A percentile compares a stretch with the other conserved stretches of the same genome.
These are phyloP conservation scores for Dactylorhiza incarnata DNA, from an alignment of 106 monocot genomes.

Conservation along the genomic window DNA sequence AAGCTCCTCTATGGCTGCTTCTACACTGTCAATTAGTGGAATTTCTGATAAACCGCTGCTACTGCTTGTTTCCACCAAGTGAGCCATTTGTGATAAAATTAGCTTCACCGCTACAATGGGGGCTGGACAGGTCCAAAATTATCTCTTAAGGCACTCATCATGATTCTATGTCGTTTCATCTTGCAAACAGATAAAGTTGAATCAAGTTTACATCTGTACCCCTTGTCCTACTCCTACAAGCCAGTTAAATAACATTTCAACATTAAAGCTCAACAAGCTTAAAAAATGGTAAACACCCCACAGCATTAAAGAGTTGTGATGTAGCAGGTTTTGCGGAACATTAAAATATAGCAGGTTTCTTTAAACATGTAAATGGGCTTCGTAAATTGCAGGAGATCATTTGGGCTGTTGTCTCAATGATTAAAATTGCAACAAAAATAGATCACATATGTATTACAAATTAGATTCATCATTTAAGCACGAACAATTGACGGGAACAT, in stretches of 20 bases:
- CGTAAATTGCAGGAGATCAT: neutral
- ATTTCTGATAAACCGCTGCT: neutral
- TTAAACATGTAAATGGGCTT: neutral
- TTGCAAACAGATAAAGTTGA: neutral
- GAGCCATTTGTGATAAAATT: neutral
- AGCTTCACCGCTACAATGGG: neutral
- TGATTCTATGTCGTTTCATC: neutral
- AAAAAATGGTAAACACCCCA: neutral
- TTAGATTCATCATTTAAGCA: neutral
- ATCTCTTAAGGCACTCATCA: neutral
- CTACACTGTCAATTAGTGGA: constrained; percentile 19
- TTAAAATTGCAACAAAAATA: neutral
- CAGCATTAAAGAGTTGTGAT: neutral
- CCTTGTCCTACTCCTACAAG: neutral
- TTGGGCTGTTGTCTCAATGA: neutral
- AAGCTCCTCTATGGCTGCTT: constrained; percentile 54
- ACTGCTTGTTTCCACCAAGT: neutral
- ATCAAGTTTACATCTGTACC: neutral
- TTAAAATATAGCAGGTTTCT: neutral
- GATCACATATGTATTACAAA: neutral
- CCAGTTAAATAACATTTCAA: neutral
- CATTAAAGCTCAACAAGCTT: neutral
- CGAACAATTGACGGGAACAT: neutral
- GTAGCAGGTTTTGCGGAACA: too few relatives aligned
- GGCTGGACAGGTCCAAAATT: neutral